These are phyloP conservation scores for Entomortierella lignicola DNA, from an alignment of 192 early-diverging fungal genomes.

Conservation along the genomic window DNA sequence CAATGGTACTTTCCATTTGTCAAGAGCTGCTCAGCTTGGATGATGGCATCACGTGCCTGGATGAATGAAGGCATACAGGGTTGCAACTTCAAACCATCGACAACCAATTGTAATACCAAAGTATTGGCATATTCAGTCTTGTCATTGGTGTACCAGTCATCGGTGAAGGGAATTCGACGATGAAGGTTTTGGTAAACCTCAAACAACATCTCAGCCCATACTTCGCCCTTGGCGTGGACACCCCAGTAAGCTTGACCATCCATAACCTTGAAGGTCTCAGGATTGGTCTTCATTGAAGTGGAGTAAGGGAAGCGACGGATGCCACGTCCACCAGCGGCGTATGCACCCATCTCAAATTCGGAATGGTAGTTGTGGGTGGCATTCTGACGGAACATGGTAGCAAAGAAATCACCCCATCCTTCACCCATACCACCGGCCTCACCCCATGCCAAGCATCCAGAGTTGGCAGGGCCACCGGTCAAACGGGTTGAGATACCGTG, in stretches of 20 bases:
- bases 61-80: slow-evolving; percentile 82
- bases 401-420: slow-evolving; percentile 96
- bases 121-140: slow-evolving; percentile 72
- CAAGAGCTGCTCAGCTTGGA: slow-evolving; percentile 72
- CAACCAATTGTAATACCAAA: slow-evolving; percentile 73
- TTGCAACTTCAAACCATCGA: slow-evolving; percentile 82
- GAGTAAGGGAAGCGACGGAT: slow-evolving; percentile 91
- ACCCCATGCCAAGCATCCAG: slow-evolving; percentile 87
- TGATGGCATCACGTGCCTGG: slow-evolving; percentile 78
- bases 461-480: slow-evolving; percentile 93
- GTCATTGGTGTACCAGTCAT: slow-evolving; percentile 64
- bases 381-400: slow-evolving; percentile 80
- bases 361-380: slow-evolving; percentile 63
- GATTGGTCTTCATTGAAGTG: slow-evolving; percentile 78
- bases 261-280: slow-evolving; percentile 82
- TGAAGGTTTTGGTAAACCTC: slow-evolving; percentile 84
- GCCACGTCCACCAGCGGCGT: slow-evolving; percentile 85
- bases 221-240: slow-evolving; percentile 92
- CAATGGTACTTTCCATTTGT: slow-evolving; percentile 78
- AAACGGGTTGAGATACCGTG: slow-evolving; percentile 94
- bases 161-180: slow-evolving; percentile 66
- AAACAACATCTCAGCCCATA: slow-evolving; percentile 95
- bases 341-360: slow-evolving; percentile 85
- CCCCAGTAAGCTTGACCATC: slow-evolving; percentile 89
- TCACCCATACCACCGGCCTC: slow-evolving; percentile 95